Evolutionary conservation across 805 yeast genomes (phyloP), one percentile per base, ranked within the genome.

Genomic region (Lipomyces orientalis): DNA sequence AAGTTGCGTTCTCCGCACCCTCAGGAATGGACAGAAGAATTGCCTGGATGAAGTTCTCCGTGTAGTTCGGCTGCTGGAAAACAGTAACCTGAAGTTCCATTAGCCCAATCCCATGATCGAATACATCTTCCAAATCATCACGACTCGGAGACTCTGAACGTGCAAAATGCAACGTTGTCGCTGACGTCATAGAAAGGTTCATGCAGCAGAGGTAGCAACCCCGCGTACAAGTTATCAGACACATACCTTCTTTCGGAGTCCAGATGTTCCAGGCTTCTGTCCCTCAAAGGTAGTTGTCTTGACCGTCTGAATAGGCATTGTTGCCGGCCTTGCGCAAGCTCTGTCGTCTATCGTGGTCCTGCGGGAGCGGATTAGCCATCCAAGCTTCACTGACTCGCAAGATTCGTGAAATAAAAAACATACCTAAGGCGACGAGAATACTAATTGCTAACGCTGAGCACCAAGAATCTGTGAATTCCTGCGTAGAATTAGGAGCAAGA

Each of bases 191-290:
- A 31, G 37, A 34, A 31, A 54, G 34, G 4, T 2, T 52, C 55
- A 52, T 25, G 29, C 29, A 25, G 29, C 29, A 25, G 29, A 25
- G 29, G 29, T 25, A 25, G 29, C 29, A 52, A 16, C 55, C 8
- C 33, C 6, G 16, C 22, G 29, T 49, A 16, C 55, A 25, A 52
- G 25, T 2, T 19, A 43, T 43, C 49, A 43, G 16, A 31, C 56
- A 10, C 68, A 14, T 35, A 70, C 73, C 81, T 90, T 93, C 84
- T 94, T 94, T 76, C 99, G 87, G 60, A 94, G 86, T 31, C 99
- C 99, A 7, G 98, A 94, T 29, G 99, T 94, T 49, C 99, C 99
- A 12, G 99, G 98, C 78, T 93, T 95, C 79, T 94, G 99, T 81
- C 93, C 99, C 55, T 80, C 83, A 79, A 86, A 94, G 0, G 97